Percentiles rank a stretch among this genome's conserved stretches.
Evolutionary conservation across 2,329 filamentous ascomycete species (phyloP).

Genomic region (Hypoxylon rubiginosum): DNA sequence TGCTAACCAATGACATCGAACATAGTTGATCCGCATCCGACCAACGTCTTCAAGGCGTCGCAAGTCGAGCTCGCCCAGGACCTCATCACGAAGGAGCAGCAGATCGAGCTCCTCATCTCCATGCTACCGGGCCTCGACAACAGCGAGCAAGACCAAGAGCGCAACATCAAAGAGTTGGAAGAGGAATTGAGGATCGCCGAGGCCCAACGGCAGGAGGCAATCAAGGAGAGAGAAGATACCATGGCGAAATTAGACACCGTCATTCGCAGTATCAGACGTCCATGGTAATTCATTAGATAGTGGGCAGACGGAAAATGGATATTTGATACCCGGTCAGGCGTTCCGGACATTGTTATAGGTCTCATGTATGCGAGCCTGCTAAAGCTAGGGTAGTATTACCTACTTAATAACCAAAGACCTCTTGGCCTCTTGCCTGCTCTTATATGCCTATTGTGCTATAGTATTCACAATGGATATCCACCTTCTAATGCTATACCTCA

Average conservation of each 20-base stretch:
- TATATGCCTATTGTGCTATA: not conserved
- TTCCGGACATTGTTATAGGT: slow-evolving; percentile 28
- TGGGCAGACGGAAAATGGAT: slow-evolving; percentile 19
- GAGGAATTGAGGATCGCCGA: slow-evolving; percentile 75
- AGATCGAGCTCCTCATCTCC: slow-evolving; percentile 83
- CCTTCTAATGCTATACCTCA: slow-evolving; percentile 18
- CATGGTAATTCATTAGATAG: slow-evolving; percentile 56
- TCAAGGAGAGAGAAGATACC: slow-evolving; percentile 74
- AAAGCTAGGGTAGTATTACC: slow-evolving; percentile 8
- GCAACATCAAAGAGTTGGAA: slow-evolving; percentile 74
- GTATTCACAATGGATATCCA: not conserved
- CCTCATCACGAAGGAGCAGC: slow-evolving; percentile 83
- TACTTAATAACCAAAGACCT: not conserved
- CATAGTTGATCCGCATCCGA: slow-evolving; percentile 71
- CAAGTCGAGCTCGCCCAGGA: slow-evolving; percentile 82
- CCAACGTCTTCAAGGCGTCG: slow-evolving; percentile 75
- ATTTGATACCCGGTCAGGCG: slow-evolving; percentile 47
- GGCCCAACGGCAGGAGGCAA: slow-evolving; percentile 71
- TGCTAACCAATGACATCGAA: slow-evolving; percentile 10
- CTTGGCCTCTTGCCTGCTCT: not conserved
- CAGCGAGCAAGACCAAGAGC: slow-evolving; percentile 82
- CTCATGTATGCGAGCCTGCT: not conserved
- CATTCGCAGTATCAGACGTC: slow-evolving; percentile 70
- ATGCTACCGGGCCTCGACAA: slow-evolving; percentile 82
- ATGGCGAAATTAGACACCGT: slow-evolving; percentile 71